Conservation (phyloP, 352 stramenopile genomes). For the Sclerospora graminicola region DNA sequence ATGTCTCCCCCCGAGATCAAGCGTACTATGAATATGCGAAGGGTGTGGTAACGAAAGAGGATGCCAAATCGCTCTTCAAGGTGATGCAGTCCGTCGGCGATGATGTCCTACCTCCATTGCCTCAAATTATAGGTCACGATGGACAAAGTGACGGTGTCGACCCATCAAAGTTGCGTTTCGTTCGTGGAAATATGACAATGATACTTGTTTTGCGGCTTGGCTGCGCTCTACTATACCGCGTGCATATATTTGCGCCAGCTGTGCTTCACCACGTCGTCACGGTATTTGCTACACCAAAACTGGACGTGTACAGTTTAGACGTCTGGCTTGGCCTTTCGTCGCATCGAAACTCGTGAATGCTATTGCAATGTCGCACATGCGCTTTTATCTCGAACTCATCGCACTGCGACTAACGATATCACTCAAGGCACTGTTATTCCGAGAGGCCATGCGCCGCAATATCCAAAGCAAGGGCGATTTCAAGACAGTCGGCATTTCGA, state of each 20-base stretch:
- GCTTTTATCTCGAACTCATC: slow-evolving; percentile 21
- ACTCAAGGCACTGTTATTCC: slow-evolving; percentile 28
- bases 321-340: slow-evolving; percentile 40
- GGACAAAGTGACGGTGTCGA: too few relatives aligned
- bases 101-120: too few relatives aligned
- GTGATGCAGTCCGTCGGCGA: too few relatives aligned
- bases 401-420: slow-evolving; percentile 20
- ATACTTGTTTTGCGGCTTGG: too few relatives aligned
- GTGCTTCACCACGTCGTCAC: slow-evolving; percentile 42
- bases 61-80: too few relatives aligned
- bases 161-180: too few relatives aligned
- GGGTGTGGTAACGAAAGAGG: too few relatives aligned
- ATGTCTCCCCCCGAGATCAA: too few relatives aligned
- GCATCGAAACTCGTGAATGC: slow-evolving; percentile 19
- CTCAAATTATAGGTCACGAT: too few relatives aligned
- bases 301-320: slow-evolving; percentile 20
- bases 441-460: slow-evolving; percentile 22
- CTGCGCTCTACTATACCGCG: slow-evolving; percentile 16
- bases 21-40: too few relatives aligned
- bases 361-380: slow-evolving; percentile 14
- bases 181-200: too few relatives aligned
- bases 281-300: not conserved
- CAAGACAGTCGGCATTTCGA: slow-evolving; percentile 67
- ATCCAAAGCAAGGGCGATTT: slow-evolving; percentile 8
- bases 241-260: slow-evolving; percentile 29